Evolutionary conservation across 2,329 filamentous ascomycete genomes (phyloP), one percentile per base, ranked within the genome.

Genomic region (Arachnomyces sp.): DNA sequence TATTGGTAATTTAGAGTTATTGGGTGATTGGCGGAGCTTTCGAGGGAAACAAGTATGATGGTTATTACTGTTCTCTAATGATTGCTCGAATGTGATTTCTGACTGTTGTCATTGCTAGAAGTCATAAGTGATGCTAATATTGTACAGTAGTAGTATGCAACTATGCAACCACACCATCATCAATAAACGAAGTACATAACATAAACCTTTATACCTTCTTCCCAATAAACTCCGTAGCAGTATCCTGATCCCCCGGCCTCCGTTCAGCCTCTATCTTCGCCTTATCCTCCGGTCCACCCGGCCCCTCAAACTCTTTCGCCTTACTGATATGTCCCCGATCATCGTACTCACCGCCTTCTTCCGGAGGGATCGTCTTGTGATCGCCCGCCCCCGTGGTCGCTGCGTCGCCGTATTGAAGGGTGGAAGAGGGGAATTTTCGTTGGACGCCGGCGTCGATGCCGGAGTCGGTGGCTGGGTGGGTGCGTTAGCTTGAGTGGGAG

Each of bases 281-380:
- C 14, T 59, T 62, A 30, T 61, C 58, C 42, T 63, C 60, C 0
- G 61, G 60, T 8, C 60, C 61, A 11, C 57, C 60, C 1, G 34
- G 7, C 4, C 59, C 62, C 14, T 61, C 51, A 39, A 60, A 68
- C 4, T 66, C 50, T 28, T 50, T 50, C 9, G 59, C 62, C 15
- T 56, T 53, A 11, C 60, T 58, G 33, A 61, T 45, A 44, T 60
- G 50, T 42, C 60, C 56, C 18, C 59, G 54, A 42, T 57, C 60
- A 47, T 66, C 62, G 11, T 51, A 49, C 29, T 47, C 56, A 6
- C 65, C 65, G 31, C 65, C 65, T 42, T 68, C 63, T 15, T 65
- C 59, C 16, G 60, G 55, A 7, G 62, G 63, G 20, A 68, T 63
- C 7, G 59, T 56, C 36, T 55, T 60, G 46, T 59, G 59, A 43